Base-by-base conservation (phyloP, 1,284 basidiomycete genomes). In the Hemileia vastatrix region DNA sequence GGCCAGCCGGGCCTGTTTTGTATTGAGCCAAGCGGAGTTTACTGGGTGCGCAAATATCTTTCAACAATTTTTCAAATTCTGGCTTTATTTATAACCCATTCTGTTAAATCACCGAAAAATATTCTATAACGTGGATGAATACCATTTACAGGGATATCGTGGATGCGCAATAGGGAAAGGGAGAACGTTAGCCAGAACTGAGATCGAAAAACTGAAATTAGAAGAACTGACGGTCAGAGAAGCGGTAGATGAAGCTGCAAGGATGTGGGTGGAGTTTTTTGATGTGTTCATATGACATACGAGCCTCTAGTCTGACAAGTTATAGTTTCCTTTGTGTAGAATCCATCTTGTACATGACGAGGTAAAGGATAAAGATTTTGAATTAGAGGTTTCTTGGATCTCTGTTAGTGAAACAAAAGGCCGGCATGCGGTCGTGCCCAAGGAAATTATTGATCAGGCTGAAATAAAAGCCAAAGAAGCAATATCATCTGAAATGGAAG, bases 311-410 rank as follows among this genome's bases (percentile, higher is more conserved):
- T 43, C 6, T 18, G 6, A 5, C 49, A 6, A n/a, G n/a, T n/a
- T n/a, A n/a, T n/a, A n/a, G n/a, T n/a, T n/a, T n/a, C n/a, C n/a
- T 63, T 23, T 19, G 11, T 47, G 2, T 72, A 97, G 93, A 76
- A 94, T 98, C 75, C 92, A 97, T 78, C 84, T 93, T 62, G 92
- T 95, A 13, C 95, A 99, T 75, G 94, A 98, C 68, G 95, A 98
- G 67, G 78, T 88, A 63, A 96, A 97, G 77, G 94, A 98, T 79
- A 95, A 95, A 76, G 88, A 92, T 58, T 98, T 99, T 70, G 95
- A 98, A 77, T 83, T 99, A 23, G 95, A 99, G 77, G 83, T 99
- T 81, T 90, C 92, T 43, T 99, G 95, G 95, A 84, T 97, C 65
- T 85, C 91, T 31, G 15, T 18, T 21, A 82, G 85, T 27, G 90